Conservation (phyloP, 106 monocot genomes). For the Chionographis japonica region DNA sequence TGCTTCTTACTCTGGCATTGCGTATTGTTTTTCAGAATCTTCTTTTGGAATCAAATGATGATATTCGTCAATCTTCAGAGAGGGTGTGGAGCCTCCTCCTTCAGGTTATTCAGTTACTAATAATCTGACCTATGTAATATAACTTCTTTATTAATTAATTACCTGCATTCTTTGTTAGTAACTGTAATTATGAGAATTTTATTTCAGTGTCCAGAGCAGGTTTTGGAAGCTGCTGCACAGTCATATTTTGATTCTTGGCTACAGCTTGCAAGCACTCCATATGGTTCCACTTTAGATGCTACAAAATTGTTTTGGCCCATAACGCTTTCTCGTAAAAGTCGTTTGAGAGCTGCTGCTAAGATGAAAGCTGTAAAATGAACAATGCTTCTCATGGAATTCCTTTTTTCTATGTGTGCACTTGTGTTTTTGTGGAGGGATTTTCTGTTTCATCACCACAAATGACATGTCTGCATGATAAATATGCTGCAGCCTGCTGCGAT, state of each 20-base stretch:
- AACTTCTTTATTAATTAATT: too few relatives aligned
- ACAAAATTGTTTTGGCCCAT: slow-evolving; percentile 87
- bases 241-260: slow-evolving; percentile 79
- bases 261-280: slow-evolving; percentile 78
- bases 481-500: too few relatives aligned
- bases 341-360: slow-evolving; percentile 89
- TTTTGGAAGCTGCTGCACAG: slow-evolving; percentile 62
- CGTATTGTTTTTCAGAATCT: slow-evolving; percentile 95
- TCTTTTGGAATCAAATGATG: slow-evolving; percentile 83
- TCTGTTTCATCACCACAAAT: too few relatives aligned
- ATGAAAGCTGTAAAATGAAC: slow-evolving; percentile 72
- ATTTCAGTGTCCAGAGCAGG: slow-evolving; percentile 67
- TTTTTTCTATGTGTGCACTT: too few relatives aligned
- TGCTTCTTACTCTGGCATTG: slow-evolving; percentile 23
- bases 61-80: slow-evolving; percentile 72
- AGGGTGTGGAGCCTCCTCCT: slow-evolving; percentile 92
- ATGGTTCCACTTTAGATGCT: slow-evolving; percentile 71
- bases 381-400: too few relatives aligned
- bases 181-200: slow-evolving; percentile 14
- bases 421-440: too few relatives aligned
- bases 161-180: too few relatives aligned
- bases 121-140: too few relatives aligned
- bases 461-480: too few relatives aligned
- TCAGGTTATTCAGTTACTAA: slow-evolving; percentile 42
- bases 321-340: slow-evolving; percentile 82